Evolutionary conservation across 2,329 filamentous ascomycete species (phyloP), one percentile per base, ranked within the genome.

Genomic region (Diplocarpon mali): DNA sequence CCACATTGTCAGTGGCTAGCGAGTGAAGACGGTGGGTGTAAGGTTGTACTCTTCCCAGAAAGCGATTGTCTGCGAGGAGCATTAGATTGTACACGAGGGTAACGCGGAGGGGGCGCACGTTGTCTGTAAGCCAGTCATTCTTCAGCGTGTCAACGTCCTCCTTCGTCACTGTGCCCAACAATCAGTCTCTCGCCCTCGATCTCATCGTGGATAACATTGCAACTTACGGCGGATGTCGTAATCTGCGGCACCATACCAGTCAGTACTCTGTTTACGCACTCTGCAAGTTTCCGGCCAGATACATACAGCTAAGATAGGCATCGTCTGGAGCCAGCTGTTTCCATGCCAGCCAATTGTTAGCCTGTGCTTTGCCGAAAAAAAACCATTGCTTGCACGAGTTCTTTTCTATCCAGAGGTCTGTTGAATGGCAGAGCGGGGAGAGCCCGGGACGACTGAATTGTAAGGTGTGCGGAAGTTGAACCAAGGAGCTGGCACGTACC

Each of bases 101-200:
- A 10, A 30, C 13, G 31, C 9, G 13, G 24, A 28, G 27, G 32
- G 11, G 17, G 31, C 47, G 12, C 70, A 89, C 85, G 69, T 95
- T 95, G 64, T 98, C 92, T 35, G 90, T 95, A 42, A 98, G 72
- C 92, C 92, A 98, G 70, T 95, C 92, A 65, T 85, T 73, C 66
- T 85, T 87, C 47, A 98, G 76, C 13, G 83, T 82, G 62, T 89
- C 84, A 55, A 96, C 77, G 65, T 98, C 92, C 62, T 92, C 86
- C 62, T 81, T 78, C 40, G 85, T 95, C 55, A 96, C 86, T 89
- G 51, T 56, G 46, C 52, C 51, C 44, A 40, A 53, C 35, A 51
- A 51, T 57, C 47, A 61, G 53, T 44, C 35, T 28, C 32, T 15
- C 24, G 13, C 29, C 36, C 17, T 17, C 15, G 20, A 4, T 29